These are phyloP conservation scores for Nevesoporus exiguus DNA, from an alignment of 768 basidiomycete genomes.

Conservation along the genomic window DNA sequence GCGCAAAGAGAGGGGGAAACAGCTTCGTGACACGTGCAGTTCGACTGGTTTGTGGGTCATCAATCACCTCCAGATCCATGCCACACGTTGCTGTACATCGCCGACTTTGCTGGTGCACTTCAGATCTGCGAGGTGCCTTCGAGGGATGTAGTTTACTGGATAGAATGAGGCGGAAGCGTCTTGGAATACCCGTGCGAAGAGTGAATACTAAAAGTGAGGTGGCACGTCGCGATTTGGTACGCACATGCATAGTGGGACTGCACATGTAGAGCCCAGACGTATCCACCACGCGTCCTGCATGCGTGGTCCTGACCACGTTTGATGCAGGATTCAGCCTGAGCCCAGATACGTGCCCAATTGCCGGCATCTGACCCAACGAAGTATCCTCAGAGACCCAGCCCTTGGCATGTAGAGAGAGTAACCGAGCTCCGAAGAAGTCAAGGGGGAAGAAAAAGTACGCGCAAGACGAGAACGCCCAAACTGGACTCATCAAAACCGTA, in stretches of 20 bases:
- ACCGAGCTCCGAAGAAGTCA: slow-evolving; percentile 72
- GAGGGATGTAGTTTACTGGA: slow-evolving; percentile 52
- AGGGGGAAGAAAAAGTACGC: slow-evolving; percentile 66
- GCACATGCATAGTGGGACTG: no score
- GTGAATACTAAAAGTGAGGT: slow-evolving; percentile 90
- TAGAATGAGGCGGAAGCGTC: slow-evolving; percentile 59
- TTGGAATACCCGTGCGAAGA: slow-evolving; percentile 82
- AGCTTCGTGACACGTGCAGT: no score
- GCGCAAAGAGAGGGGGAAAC: no score
- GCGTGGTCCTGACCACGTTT: slow-evolving; percentile 37
- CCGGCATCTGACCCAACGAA: slow-evolving; percentile 86
- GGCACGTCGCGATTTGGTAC: slow-evolving; percentile 76
- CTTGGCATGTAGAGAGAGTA: slow-evolving; percentile 53
- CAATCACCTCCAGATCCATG: no score
- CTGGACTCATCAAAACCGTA: slow-evolving; percentile 94
- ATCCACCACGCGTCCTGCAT: slow-evolving; percentile 56
- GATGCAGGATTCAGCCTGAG: slow-evolving; percentile 58
- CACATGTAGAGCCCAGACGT: no score
- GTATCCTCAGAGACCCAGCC: slow-evolving; percentile 83
- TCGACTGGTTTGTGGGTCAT: no score
- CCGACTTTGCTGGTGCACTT: slow-evolving; percentile 61
- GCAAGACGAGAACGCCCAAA: slow-evolving; percentile 75
- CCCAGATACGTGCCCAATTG: slow-evolving; percentile 80
- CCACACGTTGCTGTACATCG: no score
- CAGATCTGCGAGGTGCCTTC: slow-evolving; percentile 83